Evolutionary conservation across 208 protist genomes (phyloP).

Genomic region (Wallacemonas sp.): DNA sequence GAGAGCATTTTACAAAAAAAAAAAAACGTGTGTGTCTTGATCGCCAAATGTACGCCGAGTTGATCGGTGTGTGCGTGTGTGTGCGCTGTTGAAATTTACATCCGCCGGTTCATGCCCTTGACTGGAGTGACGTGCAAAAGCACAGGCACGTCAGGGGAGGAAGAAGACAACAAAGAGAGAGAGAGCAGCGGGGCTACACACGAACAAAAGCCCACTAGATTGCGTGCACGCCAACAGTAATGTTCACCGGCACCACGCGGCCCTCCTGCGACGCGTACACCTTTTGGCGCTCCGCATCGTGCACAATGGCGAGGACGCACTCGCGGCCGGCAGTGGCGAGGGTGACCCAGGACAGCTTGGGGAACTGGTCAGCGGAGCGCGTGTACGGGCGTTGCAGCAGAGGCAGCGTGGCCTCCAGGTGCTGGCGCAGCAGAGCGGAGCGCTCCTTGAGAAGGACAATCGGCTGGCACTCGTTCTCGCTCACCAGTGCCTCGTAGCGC

Average conservation of each 20-base stretch:
- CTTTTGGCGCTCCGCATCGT: conserved; percentile 29
- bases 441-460: conserved; percentile 15
- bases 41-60: too few relatives aligned
- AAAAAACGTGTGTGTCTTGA: too few relatives aligned
- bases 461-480: conserved; percentile 9
- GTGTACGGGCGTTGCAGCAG: conserved; percentile 23
- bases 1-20: too few relatives aligned
- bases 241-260: conserved; percentile 32
- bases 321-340: conserved; percentile 34
- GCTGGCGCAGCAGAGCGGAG: conserved; percentile 11
- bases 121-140: too few relatives aligned
- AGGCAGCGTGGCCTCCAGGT: conserved; percentile 8
- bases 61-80: too few relatives aligned
- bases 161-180: too few relatives aligned
- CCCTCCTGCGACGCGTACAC: conserved; percentile 52
- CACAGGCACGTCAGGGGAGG: too few relatives aligned
- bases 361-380: conserved; percentile 32
- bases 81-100: too few relatives aligned
- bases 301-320: conserved; percentile 38
- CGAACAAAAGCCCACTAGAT: conserved; percentile 28
- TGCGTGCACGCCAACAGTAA: conserved; percentile 54
- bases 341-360: conserved; percentile 29
- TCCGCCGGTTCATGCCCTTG: too few relatives aligned
- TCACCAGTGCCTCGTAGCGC: conserved; percentile 31
- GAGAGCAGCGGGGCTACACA: too few relatives aligned